Base-by-base conservation (phyloP, 2,329 filamentous ascomycete genomes). In the Phyllosticta capitalensis region DNA sequence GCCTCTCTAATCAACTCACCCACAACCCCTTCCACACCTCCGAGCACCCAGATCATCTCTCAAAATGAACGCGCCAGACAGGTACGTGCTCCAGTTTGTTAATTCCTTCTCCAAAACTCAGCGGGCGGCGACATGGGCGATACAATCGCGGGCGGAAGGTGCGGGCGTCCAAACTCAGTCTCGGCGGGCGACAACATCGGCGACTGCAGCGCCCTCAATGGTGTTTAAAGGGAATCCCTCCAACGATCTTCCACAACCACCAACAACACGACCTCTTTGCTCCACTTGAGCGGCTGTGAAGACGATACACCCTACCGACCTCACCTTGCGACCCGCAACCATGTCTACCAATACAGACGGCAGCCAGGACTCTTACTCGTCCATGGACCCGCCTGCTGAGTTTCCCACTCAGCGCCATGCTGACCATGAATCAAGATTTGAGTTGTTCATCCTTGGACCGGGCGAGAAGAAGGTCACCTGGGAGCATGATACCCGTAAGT, bases 401-500 rank as follows among this genome's bases (percentile, higher is more conserved):
- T n/a, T n/a, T n/a, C 17, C 19, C 9, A 9, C 19, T 10, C 24
- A 45, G 14, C 22, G n/a, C 14, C 38, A 45, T 45, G n/a, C 38
- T 45, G 28, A 58, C 55, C 4, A 21, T 21, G 5, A 20, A 2
- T 61, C 69, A 63, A 97, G 94, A 71, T 95, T 95, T 78, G 94
- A 97, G 80, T 84, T 95, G 54, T 97, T 96, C 78, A 78, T 96
- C 64, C 87, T 97, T 62, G 83, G 76, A 49, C 88, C 91, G 54
- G 91, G 87, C 63, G 90, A 99, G 81, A 94, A 92, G 80, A 97
- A 96, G 77, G 90, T 96, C 61, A 88, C 91, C 62, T 87, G 91
- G 75, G 87, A 89, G 70, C 81, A 90, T 6, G 94, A 96, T 72
- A 94, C 92, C 60, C 90, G 92, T 95, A 80, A 74, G 87, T 76